Conservation (phyloP, 371 early-diverging fungal genomes). For the Conidiobolus incongruus region DNA sequence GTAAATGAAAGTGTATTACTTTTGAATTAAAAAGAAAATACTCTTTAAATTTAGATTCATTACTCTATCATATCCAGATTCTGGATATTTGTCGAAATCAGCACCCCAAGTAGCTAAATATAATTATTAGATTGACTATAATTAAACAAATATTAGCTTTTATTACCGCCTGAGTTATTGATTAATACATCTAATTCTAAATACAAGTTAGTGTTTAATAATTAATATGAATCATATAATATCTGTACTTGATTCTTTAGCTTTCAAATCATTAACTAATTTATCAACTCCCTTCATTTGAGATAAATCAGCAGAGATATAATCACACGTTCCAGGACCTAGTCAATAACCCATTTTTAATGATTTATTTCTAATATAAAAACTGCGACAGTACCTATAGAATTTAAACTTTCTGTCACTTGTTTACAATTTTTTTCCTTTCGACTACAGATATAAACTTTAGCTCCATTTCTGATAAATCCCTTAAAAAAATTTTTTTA, state of each 20-base stretch:
- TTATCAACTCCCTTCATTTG: conserved; percentile 26
- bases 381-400: conserved; percentile 12
- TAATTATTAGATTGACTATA: neutral
- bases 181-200: conserved; percentile 57
- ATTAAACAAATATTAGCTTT: too few species aligned
- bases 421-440: conserved; percentile 30
- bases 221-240: neutral
- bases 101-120: conserved; percentile 23
- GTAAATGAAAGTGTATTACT: too few species aligned
- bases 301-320: conserved; percentile 57
- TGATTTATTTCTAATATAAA: neutral
- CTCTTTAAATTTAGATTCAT: conserved; percentile 76
- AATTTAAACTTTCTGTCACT: conserved; percentile 29
- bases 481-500: conserved; percentile 15
- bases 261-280: conserved; percentile 27
- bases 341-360: neutral
- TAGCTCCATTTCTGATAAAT: conserved; percentile 47
- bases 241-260: conserved; percentile 31
- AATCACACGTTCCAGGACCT: conserved; percentile 37
- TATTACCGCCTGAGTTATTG: conserved; percentile 60
- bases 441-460: conserved; percentile 51
- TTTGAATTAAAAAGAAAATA: conserved; percentile 61
- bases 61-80: conserved; percentile 9
- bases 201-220: too few species aligned
- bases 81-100: conserved; percentile 13